These are phyloP conservation scores for Dalbergia oliveri DNA, from an alignment of 306 rosid genomes.

Conservation along the genomic window DNA sequence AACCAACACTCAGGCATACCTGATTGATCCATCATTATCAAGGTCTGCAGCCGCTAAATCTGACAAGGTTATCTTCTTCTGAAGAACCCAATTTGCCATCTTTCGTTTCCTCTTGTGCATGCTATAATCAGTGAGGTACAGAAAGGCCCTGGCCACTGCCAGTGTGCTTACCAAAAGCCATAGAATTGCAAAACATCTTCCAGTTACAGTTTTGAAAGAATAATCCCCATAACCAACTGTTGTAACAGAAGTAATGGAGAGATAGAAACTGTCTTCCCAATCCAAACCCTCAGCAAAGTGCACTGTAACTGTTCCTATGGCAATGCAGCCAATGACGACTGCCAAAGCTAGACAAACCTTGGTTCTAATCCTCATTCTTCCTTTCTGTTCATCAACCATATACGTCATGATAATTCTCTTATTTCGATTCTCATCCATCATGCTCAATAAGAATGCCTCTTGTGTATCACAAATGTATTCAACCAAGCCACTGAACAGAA, in stretches of 20 bases:
- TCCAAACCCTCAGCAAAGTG: slow-evolving; percentile 58
- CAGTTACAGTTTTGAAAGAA: slow-evolving; percentile 57
- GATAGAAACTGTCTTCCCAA: slow-evolving; percentile 72
- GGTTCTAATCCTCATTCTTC: slow-evolving; percentile 79
- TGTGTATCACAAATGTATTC: slow-evolving; percentile 72
- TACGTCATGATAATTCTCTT: slow-evolving; percentile 56
- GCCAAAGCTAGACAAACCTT: slow-evolving; percentile 64
- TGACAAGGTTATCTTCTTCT: slow-evolving; percentile 69
- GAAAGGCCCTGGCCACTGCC: slow-evolving; percentile 72
- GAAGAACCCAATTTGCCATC: slow-evolving; percentile 67
- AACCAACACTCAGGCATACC: slow-evolving; percentile 53
- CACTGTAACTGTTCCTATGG: slow-evolving; percentile 58
- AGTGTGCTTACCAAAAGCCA: slow-evolving; percentile 79
- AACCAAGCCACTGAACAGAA: slow-evolving; percentile 67
- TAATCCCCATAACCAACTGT: slow-evolving; percentile 82
- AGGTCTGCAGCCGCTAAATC: slow-evolving; percentile 79
- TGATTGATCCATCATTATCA: slow-evolving; percentile 78
- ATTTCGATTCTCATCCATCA: slow-evolving; percentile 60
- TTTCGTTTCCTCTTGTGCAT: slow-evolving; percentile 71
- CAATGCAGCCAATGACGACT: slow-evolving; percentile 67
- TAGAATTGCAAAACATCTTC: slow-evolving; percentile 71
- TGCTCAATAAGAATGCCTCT: slow-evolving; percentile 61
- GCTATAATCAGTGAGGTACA: slow-evolving; percentile 72
- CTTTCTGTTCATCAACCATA: slow-evolving; percentile 68
- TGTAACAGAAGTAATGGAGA: slow-evolving; percentile 77